Base-by-base conservation (phyloP, 768 basidiomycete species). In the Lactarius evosmus region DNA sequence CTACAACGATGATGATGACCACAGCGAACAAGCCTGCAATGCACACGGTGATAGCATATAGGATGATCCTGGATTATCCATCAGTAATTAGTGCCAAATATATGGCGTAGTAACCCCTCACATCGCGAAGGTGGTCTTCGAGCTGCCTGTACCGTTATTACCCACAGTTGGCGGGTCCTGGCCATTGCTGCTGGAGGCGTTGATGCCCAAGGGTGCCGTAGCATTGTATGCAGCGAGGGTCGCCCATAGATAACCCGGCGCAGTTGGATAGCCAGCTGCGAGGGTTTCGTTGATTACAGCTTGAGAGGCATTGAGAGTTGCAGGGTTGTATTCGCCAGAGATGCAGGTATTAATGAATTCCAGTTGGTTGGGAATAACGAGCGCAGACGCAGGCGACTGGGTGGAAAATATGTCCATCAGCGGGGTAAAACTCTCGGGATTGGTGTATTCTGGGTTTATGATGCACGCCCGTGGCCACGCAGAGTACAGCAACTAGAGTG, bases 1-100 rank as follows among this genome's bases (percentile, higher is more conserved):
- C 60, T 75, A 91, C 90, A 17, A 94, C 94, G 19, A 89, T 87
- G 12, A 93, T 75, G 67, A 97, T 89, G 64, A 97, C 93, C 52
- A 89, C 76, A n/a, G n/a, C n/a, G n/a, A n/a, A n/a, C n/a, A n/a
- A n/a, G n/a, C n/a, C n/a, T n/a, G n/a, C n/a, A n/a, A n/a, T n/a
- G n/a, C n/a, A n/a, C n/a, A n/a, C n/a, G n/a, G n/a, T n/a, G n/a
- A n/a, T n/a, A n/a, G n/a, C n/a, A n/a, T n/a, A n/a, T n/a, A n/a
- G n/a, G n/a, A n/a, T n/a, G n/a, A n/a, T n/a, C n/a, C n/a, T n/a
- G 62, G 7, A 2, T 33, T 50, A 29, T 49, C 57, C 49, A 25
- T 61, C 32, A 63, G 51, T 52, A 52, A 51, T 63, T 66, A 67
- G 30, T 25, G n/a, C 36, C 3, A 22, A 55, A n/a, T n/a, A n/a